phyloP scores from a whole-genome alignment of 768 basidiomycete species.

The Trametes cubensis region DNA sequence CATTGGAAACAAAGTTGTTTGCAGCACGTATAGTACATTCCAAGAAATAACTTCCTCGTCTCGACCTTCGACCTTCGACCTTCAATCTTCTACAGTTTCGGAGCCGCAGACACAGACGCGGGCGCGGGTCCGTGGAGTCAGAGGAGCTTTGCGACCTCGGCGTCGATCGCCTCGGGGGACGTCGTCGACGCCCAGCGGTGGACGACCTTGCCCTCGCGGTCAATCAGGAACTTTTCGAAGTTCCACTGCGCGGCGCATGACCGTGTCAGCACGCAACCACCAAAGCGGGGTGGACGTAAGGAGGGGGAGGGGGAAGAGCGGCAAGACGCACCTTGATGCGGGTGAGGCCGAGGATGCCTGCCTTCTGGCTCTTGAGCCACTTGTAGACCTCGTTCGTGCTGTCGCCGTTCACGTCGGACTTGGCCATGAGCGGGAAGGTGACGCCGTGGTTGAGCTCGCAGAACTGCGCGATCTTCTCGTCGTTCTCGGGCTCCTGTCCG shows the following conservation, averaged over 20 bases:
- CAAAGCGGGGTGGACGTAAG: not conserved
- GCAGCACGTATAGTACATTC: not conserved
- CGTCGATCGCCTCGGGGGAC: conserved; percentile 63
- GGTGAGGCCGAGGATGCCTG: conserved; percentile 69
- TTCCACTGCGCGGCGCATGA: conserved; percentile 69
- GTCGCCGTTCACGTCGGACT: conserved; percentile 91
- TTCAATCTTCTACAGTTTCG: not conserved
- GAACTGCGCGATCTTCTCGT: conserved; percentile 72
- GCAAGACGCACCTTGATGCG: conserved; percentile 66
- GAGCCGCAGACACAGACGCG: not conserved
- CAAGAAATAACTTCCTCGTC: not conserved
- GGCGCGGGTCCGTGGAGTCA: conserved; percentile 23
- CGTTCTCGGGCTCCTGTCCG: conserved; percentile 82
- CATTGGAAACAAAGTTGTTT: no score
- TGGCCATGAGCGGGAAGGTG: conserved; percentile 88
- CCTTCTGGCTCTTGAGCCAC: conserved; percentile 81
- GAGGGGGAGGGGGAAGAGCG: not conserved
- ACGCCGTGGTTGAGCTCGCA: conserved; percentile 87
- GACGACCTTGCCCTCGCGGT: conserved; percentile 76
- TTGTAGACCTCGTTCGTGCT: conserved; percentile 81
- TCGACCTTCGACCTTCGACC: no score
- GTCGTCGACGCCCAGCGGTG: conserved; percentile 79
- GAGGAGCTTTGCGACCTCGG: conserved; percentile 64
- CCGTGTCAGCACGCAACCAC: not conserved
- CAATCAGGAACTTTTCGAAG: conserved; percentile 86